Base-by-base conservation (phyloP, 345 rosid species). In the Physaria fendleri region DNA sequence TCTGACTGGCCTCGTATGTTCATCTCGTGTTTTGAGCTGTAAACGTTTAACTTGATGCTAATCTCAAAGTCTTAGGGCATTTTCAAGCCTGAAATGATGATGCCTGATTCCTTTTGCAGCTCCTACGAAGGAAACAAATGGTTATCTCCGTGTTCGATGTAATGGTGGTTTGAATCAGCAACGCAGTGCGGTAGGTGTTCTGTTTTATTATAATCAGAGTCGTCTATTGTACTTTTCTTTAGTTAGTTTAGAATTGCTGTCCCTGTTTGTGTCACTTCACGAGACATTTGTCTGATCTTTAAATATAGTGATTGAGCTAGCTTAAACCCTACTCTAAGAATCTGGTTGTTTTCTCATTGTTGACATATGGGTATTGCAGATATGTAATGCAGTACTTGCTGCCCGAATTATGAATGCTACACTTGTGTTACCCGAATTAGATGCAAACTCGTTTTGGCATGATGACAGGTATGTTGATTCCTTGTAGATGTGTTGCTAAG, bases 401-500 rank as follows among this genome's bases (percentile, higher is more conserved):
- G 99, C 99, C 20, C 79, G 99, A 68, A 89, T 93, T 74, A 85
- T 93, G 99, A 93, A 93, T 77, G 99, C 99, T 55, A 87, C 96
- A 3, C 99, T 93, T 44, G 95, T 93, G 74, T 68, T 93, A 46
- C 99, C 99, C 25, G 99, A 89, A 76, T 70, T 89, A 78, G 99
- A 93, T 66, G 97, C 95, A 39, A 93, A 93, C 83, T 87, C 97
- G 65, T 93, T 87, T 73, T 89, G 99, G 99, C 99, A 79, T 61
- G 99, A 93, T 76, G 96, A 85, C 71, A 93, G 92, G 99, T 93
- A 83, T 59, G 43, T 40, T 69, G 23, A 22, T 45, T 66, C 62
- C 18, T 23, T 35, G n/a, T 1, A n/a, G 20, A 48, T 43, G 28
- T 29, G 2, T 38, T 66, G 58, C 35, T 39, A 39, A 27, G 64